phyloP scores from a whole-genome alignment of 441 rosid species.

The Pelargonium fulgidum region DNA sequence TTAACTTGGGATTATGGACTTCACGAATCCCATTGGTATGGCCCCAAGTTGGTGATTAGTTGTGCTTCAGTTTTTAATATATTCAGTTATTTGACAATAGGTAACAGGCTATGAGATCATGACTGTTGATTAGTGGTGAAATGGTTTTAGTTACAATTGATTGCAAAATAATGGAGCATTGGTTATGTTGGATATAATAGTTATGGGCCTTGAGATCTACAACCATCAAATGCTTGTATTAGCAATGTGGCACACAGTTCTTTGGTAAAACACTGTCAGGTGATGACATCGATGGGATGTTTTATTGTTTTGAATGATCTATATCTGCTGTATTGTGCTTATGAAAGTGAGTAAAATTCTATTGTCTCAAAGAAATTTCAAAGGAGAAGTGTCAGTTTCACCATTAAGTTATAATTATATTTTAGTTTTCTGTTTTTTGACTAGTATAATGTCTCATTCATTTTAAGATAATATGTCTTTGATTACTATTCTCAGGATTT shows the following conservation, averaged over 20 bases:
- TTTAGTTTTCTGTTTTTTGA: neutral
- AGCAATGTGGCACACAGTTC: neutral
- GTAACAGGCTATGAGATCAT: too few species aligned
- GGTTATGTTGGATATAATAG: neutral
- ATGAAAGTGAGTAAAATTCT: neutral
- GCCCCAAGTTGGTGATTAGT: neutral
- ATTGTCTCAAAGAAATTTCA: neutral
- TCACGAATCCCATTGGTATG: neutral
- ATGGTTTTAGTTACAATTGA: neutral
- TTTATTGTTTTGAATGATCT: neutral
- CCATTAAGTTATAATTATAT: neutral
- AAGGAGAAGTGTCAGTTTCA: neutral
- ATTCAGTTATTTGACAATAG: neutral
- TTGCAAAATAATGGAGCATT: neutral
- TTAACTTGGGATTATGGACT: neutral
- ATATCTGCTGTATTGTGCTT: neutral
- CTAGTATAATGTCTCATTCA: neutral
- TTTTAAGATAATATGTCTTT: neutral
- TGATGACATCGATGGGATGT: neutral
- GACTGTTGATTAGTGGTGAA: neutral
- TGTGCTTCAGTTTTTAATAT: neutral
- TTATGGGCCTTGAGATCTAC: neutral
- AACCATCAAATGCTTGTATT: neutral
- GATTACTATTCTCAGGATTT: slow-evolving; percentile 55
- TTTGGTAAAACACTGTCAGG: neutral